Percentiles rank a stretch among this genome's conserved stretches.
These are phyloP conservation scores for Globisporangium solare DNA, from an alignment of 352 stramenopile species.

Conservation along the genomic window DNA sequence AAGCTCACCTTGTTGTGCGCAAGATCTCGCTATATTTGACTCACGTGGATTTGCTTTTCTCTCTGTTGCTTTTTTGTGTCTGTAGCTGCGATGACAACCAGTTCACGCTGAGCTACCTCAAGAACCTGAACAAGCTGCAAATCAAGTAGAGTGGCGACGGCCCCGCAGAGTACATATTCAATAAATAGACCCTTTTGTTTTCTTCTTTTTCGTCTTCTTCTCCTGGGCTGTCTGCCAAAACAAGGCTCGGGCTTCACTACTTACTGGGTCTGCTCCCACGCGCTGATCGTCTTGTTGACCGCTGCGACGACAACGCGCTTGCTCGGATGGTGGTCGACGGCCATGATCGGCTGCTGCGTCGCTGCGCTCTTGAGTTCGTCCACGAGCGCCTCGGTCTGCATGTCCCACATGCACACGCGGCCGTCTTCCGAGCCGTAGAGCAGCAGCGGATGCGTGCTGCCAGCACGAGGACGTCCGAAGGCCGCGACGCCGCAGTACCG, in stretches of 20 bases:
- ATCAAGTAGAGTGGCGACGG: constrained; percentile 3
- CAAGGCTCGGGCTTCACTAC: constrained; percentile 20
- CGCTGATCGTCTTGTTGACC: constrained; percentile 67
- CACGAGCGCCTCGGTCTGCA: constrained; percentile 71
- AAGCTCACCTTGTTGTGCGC: background rate
- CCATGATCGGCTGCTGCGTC: constrained; percentile 82
- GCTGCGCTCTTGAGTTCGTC: constrained; percentile 22
- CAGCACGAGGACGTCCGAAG: constrained; percentile 33
- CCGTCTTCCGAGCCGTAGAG: constrained; percentile 92
- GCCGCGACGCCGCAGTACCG: constrained; percentile 86
- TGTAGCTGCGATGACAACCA: constrained; percentile 86
- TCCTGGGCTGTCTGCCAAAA: no score
- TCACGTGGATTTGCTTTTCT: constrained; percentile 13
- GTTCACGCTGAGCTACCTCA: constrained; percentile 85
- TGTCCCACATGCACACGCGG: constrained; percentile 90
- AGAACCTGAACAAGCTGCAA: constrained; percentile 60
- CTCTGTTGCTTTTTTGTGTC: constrained; percentile 8
- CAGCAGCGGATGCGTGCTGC: constrained; percentile 35
- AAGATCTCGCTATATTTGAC: constrained; percentile 5
- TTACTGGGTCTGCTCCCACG: constrained; percentile 32
- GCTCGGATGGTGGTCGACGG: constrained; percentile 75
- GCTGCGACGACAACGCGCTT: constrained; percentile 63
- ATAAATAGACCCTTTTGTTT: constrained; percentile 43
- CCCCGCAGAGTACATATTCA: constrained; percentile 12
- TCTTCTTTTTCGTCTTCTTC: background rate